phyloP scores from a whole-genome alignment of 768 basidiomycete species.

The Sutorius australiensis region DNA sequence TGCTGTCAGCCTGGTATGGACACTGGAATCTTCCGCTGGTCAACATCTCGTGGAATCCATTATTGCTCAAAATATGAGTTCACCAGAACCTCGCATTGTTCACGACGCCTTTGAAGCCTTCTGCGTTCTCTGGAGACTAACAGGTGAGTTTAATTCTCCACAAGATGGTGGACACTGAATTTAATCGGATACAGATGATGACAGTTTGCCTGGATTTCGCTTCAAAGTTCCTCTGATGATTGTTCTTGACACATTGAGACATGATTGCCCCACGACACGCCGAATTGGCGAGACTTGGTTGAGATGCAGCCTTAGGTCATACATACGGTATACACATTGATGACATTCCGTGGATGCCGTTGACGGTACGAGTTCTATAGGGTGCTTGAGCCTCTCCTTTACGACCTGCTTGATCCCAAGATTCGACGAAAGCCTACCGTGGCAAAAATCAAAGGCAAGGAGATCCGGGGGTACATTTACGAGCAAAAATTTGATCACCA shows the following conservation, averaged over 20 bases:
- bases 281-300: slow-evolving; percentile 96
- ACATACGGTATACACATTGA: slow-evolving; percentile 58
- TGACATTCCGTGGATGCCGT: background rate
- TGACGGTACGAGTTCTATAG: slow-evolving; percentile 37
- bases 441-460: slow-evolving; percentile 57
- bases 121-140: slow-evolving; percentile 87
- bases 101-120: slow-evolving; percentile 79
- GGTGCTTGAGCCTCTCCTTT: slow-evolving; percentile 85
- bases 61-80: slow-evolving; percentile 67
- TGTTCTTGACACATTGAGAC: slow-evolving; percentile 78
- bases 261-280: slow-evolving; percentile 66
- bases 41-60: slow-evolving; percentile 74
- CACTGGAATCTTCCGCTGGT: slow-evolving; percentile 53
- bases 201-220: slow-evolving; percentile 71
- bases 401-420: slow-evolving; percentile 68
- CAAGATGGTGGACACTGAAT: background rate
- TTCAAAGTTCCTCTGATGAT: slow-evolving; percentile 86
- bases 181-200: slow-evolving; percentile 57
- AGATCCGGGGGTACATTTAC: slow-evolving; percentile 66
- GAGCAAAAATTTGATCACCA: slow-evolving; percentile 75
- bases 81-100: slow-evolving; percentile 43
- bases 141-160: slow-evolving; percentile 47
- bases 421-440: slow-evolving; percentile 50
- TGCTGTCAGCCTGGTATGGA: slow-evolving; percentile 80
- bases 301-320: slow-evolving; percentile 88